Conservation (phyloP, 441 rosid genomes). For the Arabidopsis hybrid region DNA sequence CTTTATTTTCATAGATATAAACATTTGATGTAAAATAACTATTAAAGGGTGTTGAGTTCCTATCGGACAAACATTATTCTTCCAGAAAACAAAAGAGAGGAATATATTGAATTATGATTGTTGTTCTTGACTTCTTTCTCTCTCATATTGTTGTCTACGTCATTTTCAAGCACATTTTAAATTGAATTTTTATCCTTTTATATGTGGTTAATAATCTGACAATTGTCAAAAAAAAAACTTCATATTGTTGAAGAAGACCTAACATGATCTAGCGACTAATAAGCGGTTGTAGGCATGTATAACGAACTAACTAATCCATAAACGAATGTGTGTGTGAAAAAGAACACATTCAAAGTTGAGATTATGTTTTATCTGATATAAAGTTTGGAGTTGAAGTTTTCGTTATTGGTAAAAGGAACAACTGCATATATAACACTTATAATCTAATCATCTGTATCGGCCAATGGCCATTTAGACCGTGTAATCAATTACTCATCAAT, state of each 20-base stretch:
- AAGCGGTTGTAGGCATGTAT: no score
- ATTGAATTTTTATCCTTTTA: not conserved
- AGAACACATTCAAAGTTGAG: no score
- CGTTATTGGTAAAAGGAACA: no score
- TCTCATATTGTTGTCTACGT: constrained; percentile 27
- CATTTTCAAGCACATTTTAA: constrained; percentile 36
- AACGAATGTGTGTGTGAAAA: no score
- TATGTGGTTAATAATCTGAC: constrained; percentile 31
- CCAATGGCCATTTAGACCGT: not conserved
- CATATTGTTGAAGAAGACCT: no score
- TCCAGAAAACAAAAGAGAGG: constrained; percentile 20
- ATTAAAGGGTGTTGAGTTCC: constrained; percentile 34
- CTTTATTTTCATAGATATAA: constrained; percentile 11
- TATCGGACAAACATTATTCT: constrained; percentile 40
- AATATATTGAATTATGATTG: constrained; percentile 33
- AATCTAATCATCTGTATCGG: not conserved
- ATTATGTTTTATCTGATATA: no score
- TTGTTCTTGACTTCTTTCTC: constrained; percentile 19
- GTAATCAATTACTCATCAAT: not conserved
- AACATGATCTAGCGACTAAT: no score
- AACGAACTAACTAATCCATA: no score
- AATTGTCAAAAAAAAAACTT: not conserved
- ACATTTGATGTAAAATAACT: constrained; percentile 1
- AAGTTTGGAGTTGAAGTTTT: no score
- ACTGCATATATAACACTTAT: no score